A percentile compares a stretch with the other conserved stretches of the same genome.
These are phyloP conservation scores for Solanum corneliomulleri DNA, from an alignment of 257 asterid genomes.

Conservation along the genomic window DNA sequence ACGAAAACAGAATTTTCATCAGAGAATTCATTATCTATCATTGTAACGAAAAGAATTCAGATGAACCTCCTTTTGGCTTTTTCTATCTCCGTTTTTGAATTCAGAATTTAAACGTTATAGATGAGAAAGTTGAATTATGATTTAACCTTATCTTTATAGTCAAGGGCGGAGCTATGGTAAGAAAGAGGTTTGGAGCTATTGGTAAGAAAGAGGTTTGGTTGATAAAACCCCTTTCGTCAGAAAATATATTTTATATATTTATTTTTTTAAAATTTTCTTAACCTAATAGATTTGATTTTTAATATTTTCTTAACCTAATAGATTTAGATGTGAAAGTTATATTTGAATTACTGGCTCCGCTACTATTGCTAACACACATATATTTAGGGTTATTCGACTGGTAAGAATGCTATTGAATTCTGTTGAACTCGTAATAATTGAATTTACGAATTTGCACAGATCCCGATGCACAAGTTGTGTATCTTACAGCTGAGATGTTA, in stretches of 20 bases:
- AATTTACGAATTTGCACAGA: neutral
- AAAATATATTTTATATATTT: no score
- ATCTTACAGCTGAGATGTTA: constrained; percentile 25
- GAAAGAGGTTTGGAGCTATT: neutral
- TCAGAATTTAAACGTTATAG: neutral
- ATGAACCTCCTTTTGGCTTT: neutral
- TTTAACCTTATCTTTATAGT: neutral
- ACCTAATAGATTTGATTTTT: no score
- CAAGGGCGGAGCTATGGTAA: neutral
- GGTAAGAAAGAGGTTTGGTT: neutral
- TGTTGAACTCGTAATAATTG: neutral
- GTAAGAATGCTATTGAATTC: neutral
- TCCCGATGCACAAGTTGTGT: constrained; percentile 36
- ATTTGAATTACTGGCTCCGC: neutral
- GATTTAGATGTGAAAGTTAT: no score
- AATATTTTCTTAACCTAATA: no score
- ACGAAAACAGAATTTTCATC: neutral
- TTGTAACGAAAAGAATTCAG: neutral
- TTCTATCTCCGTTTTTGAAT: neutral
- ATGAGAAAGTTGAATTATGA: neutral
- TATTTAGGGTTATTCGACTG: neutral
- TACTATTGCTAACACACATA: no score
- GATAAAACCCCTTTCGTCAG: neutral
- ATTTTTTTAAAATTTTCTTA: neutral
- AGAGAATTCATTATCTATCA: neutral